Conservation (phyloP, 2,329 filamentous ascomycete species). For the Apiospora kogelbergensis region DNA sequence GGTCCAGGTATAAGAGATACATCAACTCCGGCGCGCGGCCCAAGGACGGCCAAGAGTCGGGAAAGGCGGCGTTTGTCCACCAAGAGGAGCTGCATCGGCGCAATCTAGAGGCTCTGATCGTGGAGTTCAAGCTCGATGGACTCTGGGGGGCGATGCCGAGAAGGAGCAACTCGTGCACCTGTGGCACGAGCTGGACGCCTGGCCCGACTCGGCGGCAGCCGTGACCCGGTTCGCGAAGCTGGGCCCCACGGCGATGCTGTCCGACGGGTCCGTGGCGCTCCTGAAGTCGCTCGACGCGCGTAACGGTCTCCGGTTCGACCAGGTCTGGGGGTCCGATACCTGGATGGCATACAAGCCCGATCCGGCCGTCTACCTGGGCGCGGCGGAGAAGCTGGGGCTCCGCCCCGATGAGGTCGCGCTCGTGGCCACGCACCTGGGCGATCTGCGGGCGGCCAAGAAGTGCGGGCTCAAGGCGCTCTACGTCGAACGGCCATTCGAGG, state of each 20-base stretch:
- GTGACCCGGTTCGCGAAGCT: constrained; percentile 44
- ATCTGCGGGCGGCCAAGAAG: constrained; percentile 57
- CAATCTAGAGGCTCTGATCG: constrained; percentile 49
- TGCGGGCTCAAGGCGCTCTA: constrained; percentile 59
- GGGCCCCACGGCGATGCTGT: constrained; percentile 55
- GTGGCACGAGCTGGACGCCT: constrained; percentile 61
- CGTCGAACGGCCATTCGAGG: constrained; percentile 57
- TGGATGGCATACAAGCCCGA: constrained; percentile 64
- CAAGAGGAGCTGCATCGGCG: constrained; percentile 60
- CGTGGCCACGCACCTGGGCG: constrained; percentile 60
- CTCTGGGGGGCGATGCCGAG: constrained; percentile 53
- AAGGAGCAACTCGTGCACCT: constrained; percentile 53
- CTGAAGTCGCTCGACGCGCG: constrained; percentile 51
- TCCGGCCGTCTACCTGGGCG: constrained; percentile 56
- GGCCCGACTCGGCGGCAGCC: constrained; percentile 51
- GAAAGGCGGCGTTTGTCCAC: constrained; percentile 43
- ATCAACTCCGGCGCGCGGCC: constrained; percentile 40
- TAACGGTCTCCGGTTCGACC: constrained; percentile 50
- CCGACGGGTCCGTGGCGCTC: constrained; percentile 58
- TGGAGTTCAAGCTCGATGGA: constrained; percentile 44
- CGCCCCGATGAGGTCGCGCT: constrained; percentile 53
- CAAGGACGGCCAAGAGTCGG: constrained; percentile 14
- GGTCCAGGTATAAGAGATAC: constrained; percentile 39
- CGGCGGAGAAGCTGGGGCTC: constrained; percentile 48
- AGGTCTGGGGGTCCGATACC: constrained; percentile 55